A percentile compares a stretch with the other conserved stretches of the same genome.
Conservation (phyloP, 208 protist genomes). For the Leishmania tarentolae region DNA sequence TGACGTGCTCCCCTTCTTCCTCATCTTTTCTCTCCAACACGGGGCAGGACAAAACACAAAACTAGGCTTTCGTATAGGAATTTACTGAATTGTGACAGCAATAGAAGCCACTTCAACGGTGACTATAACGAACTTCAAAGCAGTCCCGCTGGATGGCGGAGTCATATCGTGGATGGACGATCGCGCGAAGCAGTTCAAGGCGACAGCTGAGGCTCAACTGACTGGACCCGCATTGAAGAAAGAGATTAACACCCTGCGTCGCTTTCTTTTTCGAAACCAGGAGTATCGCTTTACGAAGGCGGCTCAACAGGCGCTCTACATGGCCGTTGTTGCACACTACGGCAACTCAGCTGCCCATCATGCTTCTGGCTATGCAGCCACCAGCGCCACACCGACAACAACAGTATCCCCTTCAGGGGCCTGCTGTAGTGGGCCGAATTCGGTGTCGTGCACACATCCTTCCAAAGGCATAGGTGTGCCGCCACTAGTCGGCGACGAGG, state of each 20-base stretch:
- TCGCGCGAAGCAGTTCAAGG: slow-evolving; percentile 49
- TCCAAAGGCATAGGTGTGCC: neutral
- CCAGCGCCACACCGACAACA: neutral
- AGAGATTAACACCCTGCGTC: slow-evolving; percentile 47
- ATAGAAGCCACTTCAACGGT: neutral
- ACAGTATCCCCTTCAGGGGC: neutral
- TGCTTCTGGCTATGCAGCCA: slow-evolving; percentile 8
- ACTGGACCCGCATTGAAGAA: slow-evolving; percentile 37
- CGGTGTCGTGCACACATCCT: neutral
- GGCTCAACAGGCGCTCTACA: slow-evolving; percentile 45
- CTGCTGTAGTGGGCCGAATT: neutral
- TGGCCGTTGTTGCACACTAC: slow-evolving; percentile 52
- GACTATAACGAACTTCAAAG: neutral
- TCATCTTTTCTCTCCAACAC: neutral
- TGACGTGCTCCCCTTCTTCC: too few species aligned
- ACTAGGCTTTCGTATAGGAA: neutral
- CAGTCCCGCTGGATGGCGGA: neutral
- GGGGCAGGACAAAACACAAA: neutral
- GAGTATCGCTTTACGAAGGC: slow-evolving; percentile 61
- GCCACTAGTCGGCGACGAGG: neutral
- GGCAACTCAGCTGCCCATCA: slow-evolving; percentile 31
- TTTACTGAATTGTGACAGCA: neutral
- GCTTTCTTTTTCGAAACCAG: slow-evolving; percentile 59
- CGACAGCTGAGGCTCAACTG: slow-evolving; percentile 35
- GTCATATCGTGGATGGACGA: slow-evolving; percentile 42